phyloP scores from a whole-genome alignment of 306 rosid genomes.

The Parietaria judaica region DNA sequence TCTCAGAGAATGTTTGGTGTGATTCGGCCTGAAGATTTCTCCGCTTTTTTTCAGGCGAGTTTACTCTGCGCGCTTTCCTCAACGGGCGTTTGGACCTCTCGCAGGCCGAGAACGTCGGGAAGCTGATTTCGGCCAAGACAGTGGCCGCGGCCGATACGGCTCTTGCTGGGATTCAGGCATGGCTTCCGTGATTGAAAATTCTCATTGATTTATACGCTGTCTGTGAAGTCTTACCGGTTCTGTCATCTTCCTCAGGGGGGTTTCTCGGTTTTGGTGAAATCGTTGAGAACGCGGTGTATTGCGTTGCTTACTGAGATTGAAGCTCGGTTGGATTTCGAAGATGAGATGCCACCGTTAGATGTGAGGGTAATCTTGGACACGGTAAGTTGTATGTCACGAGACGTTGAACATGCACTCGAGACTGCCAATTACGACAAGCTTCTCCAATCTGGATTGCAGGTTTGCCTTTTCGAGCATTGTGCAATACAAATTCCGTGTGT shows the following conservation, averaged over 20 bases:
- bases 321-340: constrained; percentile 91
- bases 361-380: constrained; percentile 40
- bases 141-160: constrained; percentile 94
- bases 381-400: constrained; percentile 55
- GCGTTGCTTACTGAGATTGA: constrained; percentile 94
- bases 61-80: constrained; percentile 90
- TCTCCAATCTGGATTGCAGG: constrained; percentile 97
- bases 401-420: constrained; percentile 74
- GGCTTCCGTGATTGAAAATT: constrained; percentile 11
- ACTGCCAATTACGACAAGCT: constrained; percentile 92
- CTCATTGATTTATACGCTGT: no score
- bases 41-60: constrained; percentile 51
- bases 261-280: constrained; percentile 71
- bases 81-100: constrained; percentile 91
- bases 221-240: no score
- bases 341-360: constrained; percentile 90
- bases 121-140: constrained; percentile 57
- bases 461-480: constrained; percentile 5
- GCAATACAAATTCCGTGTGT: not conserved
- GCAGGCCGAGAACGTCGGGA: constrained; percentile 86
- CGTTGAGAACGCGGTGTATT: constrained; percentile 63
- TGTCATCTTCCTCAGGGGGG: constrained; percentile 58
- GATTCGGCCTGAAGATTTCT: not conserved
- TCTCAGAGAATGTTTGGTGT: no score
- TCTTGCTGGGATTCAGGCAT: constrained; percentile 85